Evolutionary conservation across 2,329 filamentous ascomycete species (phyloP).

Genomic region (Fusarium cicatricum): DNA sequence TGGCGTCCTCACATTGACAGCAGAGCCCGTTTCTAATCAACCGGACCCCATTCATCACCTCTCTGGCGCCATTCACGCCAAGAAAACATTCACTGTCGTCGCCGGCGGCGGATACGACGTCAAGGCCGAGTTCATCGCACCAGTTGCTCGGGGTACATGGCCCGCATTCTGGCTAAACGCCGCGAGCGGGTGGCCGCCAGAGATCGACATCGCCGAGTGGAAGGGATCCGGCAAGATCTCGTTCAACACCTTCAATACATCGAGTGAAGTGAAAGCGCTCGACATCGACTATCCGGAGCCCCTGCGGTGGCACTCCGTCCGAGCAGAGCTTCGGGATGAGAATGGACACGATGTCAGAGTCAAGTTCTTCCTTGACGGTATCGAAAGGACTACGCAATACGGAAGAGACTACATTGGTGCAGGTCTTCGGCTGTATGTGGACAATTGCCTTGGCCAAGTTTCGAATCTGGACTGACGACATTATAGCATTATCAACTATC

Average conservation of each 20-base stretch:
- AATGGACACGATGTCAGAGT: conserved; percentile 27
- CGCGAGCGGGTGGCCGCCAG: conserved; percentile 24
- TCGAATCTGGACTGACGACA: not conserved
- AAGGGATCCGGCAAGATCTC: conserved; percentile 32
- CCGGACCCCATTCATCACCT: conserved; percentile 29
- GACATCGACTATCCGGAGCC: conserved; percentile 25
- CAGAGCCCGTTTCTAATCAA: conserved; percentile 21
- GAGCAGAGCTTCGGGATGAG: conserved; percentile 30
- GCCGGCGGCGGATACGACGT: conserved; percentile 25
- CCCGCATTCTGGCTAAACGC: conserved; percentile 35
- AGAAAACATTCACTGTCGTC: conserved; percentile 24
- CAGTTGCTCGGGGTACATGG: conserved; percentile 19
- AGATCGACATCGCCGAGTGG: conserved; percentile 33
- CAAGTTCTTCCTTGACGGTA: conserved; percentile 31
- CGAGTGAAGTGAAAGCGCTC: conserved; percentile 16
- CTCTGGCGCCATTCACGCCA: conserved; percentile 28
- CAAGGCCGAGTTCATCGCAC: conserved; percentile 27
- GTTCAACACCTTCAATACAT: conserved; percentile 33
- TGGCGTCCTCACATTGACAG: conserved; percentile 25
- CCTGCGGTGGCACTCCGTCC: conserved; percentile 25
- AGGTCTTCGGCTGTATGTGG: conserved; percentile 23
- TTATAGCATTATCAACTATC: conserved; percentile 25
- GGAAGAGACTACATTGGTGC: conserved; percentile 26
- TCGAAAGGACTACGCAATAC: conserved; percentile 29
- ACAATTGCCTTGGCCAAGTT: not conserved